These are phyloP conservation scores for Cercospora sp. DNA, from an alignment of 2,329 filamentous ascomycete species.

Conservation along the genomic window DNA sequence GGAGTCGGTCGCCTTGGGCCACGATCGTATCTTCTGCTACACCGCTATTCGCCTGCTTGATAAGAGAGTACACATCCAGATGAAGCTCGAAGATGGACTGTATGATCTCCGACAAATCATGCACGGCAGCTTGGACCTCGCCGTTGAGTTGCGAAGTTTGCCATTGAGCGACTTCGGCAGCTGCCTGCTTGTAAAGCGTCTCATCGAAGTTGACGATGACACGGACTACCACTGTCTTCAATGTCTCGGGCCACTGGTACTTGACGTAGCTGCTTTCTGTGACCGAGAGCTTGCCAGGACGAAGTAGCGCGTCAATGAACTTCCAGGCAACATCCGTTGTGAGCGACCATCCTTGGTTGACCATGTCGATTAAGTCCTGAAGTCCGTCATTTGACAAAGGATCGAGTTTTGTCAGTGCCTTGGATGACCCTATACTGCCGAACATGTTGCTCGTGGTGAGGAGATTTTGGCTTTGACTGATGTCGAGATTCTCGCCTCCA, in stretches of 20 bases:
- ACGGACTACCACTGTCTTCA: slow-evolving; percentile 57
- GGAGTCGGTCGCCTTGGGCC: slow-evolving; percentile 59
- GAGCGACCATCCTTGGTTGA: slow-evolving; percentile 52
- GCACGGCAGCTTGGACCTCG: neutral
- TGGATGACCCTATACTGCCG: slow-evolving; percentile 18
- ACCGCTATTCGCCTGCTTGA: slow-evolving; percentile 61
- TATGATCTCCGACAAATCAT: slow-evolving; percentile 52
- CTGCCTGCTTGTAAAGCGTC: slow-evolving; percentile 45
- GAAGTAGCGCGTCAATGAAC: slow-evolving; percentile 56
- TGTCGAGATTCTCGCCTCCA: slow-evolving; percentile 31
- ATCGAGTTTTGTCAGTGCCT: slow-evolving; percentile 17
- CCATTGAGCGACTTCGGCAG: slow-evolving; percentile 14
- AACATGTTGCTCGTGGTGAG: slow-evolving; percentile 22
- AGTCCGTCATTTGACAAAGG: slow-evolving; percentile 39
- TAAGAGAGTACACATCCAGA: slow-evolving; percentile 64
- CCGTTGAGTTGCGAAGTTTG: neutral
- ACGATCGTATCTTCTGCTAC: slow-evolving; percentile 53
- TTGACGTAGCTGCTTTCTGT: slow-evolving; percentile 48
- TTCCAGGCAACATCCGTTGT: slow-evolving; percentile 54
- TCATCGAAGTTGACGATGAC: slow-evolving; percentile 57
- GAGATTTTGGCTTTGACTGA: slow-evolving; percentile 21
- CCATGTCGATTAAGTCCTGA: slow-evolving; percentile 42
- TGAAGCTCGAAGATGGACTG: slow-evolving; percentile 67
- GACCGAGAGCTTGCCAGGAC: slow-evolving; percentile 39
- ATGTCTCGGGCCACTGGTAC: slow-evolving; percentile 55